Evolutionary conservation across 768 basidiomycete species (phyloP).

Genomic region (Boletus barrowsii): DNA sequence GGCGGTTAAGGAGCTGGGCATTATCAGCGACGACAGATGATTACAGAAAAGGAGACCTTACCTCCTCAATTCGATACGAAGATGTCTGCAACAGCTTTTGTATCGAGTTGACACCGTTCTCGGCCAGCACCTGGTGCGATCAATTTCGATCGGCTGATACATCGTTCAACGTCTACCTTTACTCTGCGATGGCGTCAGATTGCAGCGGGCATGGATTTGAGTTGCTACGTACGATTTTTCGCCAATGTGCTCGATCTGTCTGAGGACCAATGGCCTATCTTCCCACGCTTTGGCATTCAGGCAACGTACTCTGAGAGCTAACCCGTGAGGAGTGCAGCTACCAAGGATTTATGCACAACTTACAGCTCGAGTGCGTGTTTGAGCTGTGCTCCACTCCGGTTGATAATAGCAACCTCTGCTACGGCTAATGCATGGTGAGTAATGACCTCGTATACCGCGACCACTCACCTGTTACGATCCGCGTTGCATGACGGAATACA

Average conservation of each 20-base stretch:
- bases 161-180: constrained; percentile 16
- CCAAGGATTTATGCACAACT: constrained; percentile 19
- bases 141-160: constrained; percentile 1
- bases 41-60: constrained; percentile 22
- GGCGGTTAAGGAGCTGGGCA: constrained; percentile 66
- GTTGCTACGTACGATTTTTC: constrained; percentile 73
- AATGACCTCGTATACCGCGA: background rate
- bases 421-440: constrained; percentile 48
- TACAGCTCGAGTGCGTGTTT: constrained; percentile 77
- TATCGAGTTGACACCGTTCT: constrained; percentile 68
- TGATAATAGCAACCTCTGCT: constrained; percentile 71
- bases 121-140: constrained; percentile 62
- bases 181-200: constrained; percentile 17
- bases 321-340: background rate
- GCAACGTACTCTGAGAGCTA: constrained; percentile 59
- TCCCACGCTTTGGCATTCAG: constrained; percentile 90
- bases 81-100: constrained; percentile 52
- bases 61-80: constrained; percentile 62
- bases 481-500: constrained; percentile 71
- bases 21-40: constrained; percentile 2
- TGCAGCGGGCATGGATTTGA: background rate
- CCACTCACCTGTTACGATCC: constrained; percentile 69
- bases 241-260: constrained; percentile 88
- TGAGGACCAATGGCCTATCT: constrained; percentile 75
- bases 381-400: constrained; percentile 61